A percentile compares a stretch with the other conserved stretches of the same genome.
Evolutionary conservation across 352 stramenopile genomes (phyloP).

Genomic region (Phytophthora litchii): DNA sequence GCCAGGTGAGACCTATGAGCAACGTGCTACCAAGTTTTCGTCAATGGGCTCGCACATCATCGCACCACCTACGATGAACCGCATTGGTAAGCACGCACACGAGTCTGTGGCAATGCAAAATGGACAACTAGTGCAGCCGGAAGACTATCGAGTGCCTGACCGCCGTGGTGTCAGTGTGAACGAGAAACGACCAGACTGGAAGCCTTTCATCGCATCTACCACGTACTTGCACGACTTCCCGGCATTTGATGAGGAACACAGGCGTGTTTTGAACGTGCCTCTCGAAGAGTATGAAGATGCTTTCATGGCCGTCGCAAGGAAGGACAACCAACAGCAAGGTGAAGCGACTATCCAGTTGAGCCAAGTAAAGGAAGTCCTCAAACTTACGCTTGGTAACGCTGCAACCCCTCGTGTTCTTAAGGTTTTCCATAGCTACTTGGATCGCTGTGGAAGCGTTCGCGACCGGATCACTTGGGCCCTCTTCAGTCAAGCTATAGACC

Average conservation of each 20-base stretch:
- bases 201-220: conserved; percentile 65
- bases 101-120: conserved; percentile 59
- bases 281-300: conserved; percentile 51
- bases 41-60: conserved; percentile 78
- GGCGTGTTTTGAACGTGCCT: conserved; percentile 36
- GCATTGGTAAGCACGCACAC: conserved; percentile 54
- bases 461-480: conserved; percentile 61
- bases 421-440: conserved; percentile 53
- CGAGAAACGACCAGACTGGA: conserved; percentile 38
- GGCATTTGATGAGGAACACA: conserved; percentile 55
- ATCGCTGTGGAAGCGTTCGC: conserved; percentile 41
- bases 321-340: conserved; percentile 41
- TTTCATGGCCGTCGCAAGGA: conserved; percentile 43
- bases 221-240: conserved; percentile 74
- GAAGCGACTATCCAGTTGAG: conserved; percentile 46
- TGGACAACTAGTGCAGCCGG: conserved; percentile 48
- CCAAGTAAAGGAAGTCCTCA: conserved; percentile 55
- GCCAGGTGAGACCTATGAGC: conserved; percentile 69
- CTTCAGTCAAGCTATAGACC: conserved; percentile 46
- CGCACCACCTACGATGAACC: conserved; percentile 58
- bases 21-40: conserved; percentile 78
- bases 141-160: conserved; percentile 70
- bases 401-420: conserved; percentile 39
- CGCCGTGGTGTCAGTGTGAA: conserved; percentile 59
- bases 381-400: conserved; percentile 43